These are phyloP conservation scores for Gynandropsis gynandra DNA, from an alignment of 345 rosid species.

Conservation along the genomic window DNA sequence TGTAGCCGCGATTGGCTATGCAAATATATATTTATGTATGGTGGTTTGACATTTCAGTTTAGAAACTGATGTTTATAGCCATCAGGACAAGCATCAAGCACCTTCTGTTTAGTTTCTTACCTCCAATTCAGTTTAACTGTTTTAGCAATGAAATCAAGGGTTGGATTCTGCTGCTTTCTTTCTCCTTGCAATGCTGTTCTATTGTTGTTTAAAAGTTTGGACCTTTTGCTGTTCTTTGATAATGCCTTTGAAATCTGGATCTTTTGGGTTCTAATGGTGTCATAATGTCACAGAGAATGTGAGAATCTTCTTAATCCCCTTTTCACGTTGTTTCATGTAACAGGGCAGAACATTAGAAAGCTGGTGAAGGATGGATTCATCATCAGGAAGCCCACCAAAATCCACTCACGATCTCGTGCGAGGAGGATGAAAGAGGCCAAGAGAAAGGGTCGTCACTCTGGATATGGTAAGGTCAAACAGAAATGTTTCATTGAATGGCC, in stretches of 20 bases:
- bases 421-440: slow-evolving; percentile 21
- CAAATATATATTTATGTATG: too few species aligned
- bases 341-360: slow-evolving; percentile 5
- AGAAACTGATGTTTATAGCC: too few species aligned
- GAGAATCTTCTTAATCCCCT: not conserved
- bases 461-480: not conserved
- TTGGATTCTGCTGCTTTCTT: too few species aligned
- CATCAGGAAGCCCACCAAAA: slow-evolving; percentile 18
- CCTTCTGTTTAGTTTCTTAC: too few species aligned
- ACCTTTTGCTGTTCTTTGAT: not conserved
- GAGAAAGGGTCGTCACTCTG: slow-evolving; percentile 8
- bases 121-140: too few species aligned
- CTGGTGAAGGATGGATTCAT: slow-evolving; percentile 5
- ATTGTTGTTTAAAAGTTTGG: not conserved
- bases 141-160: too few species aligned
- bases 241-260: too few species aligned
- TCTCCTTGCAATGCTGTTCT: not conserved
- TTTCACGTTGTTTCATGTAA: not conserved
- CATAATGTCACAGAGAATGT: not conserved
- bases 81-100: too few species aligned
- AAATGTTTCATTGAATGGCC: not conserved
- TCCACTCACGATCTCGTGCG: slow-evolving; percentile 21
- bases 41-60: too few species aligned
- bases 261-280: not conserved
- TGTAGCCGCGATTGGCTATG: too few species aligned